Evolutionary conservation across 2,329 filamentous ascomycete species (phyloP), one percentile per base, ranked within the genome.

Genomic region (Hirsutella thompsonii): DNA sequence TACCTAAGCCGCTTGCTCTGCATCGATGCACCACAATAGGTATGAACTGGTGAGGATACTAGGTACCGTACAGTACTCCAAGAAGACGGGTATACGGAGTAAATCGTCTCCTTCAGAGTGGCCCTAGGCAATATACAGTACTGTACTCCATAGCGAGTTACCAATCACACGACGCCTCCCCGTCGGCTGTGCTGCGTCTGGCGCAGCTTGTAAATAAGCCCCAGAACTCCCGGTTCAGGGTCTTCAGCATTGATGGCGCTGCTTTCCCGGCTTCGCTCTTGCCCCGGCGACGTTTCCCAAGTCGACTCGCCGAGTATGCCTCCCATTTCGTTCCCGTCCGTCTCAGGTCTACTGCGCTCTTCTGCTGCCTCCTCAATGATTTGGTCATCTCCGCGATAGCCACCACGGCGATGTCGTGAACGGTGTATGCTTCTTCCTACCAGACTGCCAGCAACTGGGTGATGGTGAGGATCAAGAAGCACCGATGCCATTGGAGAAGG

Each of bases 401-500:
- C 63, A 53, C 64, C 60, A 43, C 62, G 62, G 49, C 66, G 51
- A 47, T 63, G 59, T 19, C 70, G 68, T 13, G 60, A 57, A 39
- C 66, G 60, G 44, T 74, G 63, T n/a, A 63, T 52, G 39, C 68
- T 73, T 32, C 68, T 65, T 16, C 52, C 60, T 2, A 62, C 62
- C 29, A 66, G 56, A 5, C 63, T 63, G 9, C 70, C 66, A 2
- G 64, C 65, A 5, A 16, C 38, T 9, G 82, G 83, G 45, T 88
- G 82, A 46, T 89, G 79, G 53, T 84, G 82, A 2, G 82, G 78
- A 58, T 89, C 83, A 2, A 89, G 66, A 2, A 89, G 67, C 48
- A 84, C 74, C 1, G 82, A 87, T 16, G 78, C 75, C 71, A 84
- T 79, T 4, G 81, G 81, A 9, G 79, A 83, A 4, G 72, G 64